Percentiles rank a stretch among this genome's conserved stretches.
phyloP scores from a whole-genome alignment of 805 yeast genomes.

The Metschnikowia baotianmanensis region DNA sequence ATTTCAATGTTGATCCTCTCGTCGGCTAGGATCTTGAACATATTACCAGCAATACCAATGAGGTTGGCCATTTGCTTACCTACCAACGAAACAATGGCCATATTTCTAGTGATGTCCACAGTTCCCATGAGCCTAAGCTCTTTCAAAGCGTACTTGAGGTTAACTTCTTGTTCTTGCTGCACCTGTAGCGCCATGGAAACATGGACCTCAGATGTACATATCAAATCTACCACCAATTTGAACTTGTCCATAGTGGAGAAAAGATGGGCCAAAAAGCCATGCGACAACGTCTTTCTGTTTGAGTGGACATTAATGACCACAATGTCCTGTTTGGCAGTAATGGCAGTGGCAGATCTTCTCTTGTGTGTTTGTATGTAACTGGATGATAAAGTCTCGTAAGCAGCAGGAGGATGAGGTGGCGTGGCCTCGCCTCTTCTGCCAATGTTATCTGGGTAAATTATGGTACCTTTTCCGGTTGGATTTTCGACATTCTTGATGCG shows the following conservation, averaged over 20 bases:
- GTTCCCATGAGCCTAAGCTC: slow-evolving; percentile 81
- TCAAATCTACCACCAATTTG: slow-evolving; percentile 88
- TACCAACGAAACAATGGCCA: slow-evolving; percentile 91
- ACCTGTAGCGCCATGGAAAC: slow-evolving; percentile 96
- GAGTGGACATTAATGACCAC: slow-evolving; percentile 92
- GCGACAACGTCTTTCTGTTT: slow-evolving; percentile 86
- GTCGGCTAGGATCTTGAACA: slow-evolving; percentile 92
- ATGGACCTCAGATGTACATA: slow-evolving; percentile 96
- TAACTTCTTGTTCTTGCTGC: slow-evolving; percentile 59
- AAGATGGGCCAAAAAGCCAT: slow-evolving; percentile 90
- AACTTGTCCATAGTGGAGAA: slow-evolving; percentile 82
- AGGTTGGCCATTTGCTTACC: slow-evolving; percentile 97
- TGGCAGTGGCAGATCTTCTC: slow-evolving; percentile 84
- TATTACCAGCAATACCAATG: slow-evolving; percentile 95
- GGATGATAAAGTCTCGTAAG: slow-evolving; percentile 48
- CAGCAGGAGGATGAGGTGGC: slow-evolving; percentile 93
- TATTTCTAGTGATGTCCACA: slow-evolving; percentile 81
- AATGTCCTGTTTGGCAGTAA: slow-evolving; percentile 90
- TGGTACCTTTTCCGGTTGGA: slow-evolving; percentile 90
- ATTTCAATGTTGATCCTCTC: slow-evolving; percentile 92
- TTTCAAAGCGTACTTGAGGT: slow-evolving; percentile 67
- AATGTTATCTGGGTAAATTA: slow-evolving; percentile 88
- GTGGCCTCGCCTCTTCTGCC: slow-evolving; percentile 84
- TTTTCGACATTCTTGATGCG: slow-evolving; percentile 94
- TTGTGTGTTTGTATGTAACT: slow-evolving; percentile 40